These are phyloP conservation scores for Austroboletus niveus DNA, from an alignment of 1,284 basidiomycete species.

Conservation along the genomic window DNA sequence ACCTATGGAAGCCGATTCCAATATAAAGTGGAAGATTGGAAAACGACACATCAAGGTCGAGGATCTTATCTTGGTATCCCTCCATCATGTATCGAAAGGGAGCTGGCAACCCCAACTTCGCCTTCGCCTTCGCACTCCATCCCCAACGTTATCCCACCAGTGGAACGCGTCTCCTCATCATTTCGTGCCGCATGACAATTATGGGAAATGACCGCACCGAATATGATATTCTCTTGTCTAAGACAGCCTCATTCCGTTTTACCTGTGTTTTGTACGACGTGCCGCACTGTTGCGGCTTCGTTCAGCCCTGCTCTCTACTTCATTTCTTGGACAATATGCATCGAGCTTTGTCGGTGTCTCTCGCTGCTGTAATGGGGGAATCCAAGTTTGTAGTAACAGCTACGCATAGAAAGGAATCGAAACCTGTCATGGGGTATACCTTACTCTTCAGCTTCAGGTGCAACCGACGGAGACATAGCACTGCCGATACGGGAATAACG, in stretches of 20 bases:
- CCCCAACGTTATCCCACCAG: neutral
- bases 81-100: constrained; percentile 77
- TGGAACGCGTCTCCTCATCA: constrained; percentile 1
- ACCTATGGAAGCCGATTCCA: constrained; percentile 57
- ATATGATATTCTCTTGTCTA: neutral
- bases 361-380: neutral
- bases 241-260: neutral
- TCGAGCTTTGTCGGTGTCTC: neutral
- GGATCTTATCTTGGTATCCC: constrained; percentile 66
- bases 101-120: constrained; percentile 77
- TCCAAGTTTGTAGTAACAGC: no score
- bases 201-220: neutral
- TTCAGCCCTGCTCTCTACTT: neutral
- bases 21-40: constrained; percentile 61
- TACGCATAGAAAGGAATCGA: no score
- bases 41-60: constrained; percentile 52
- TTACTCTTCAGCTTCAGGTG: no score
- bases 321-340: neutral
- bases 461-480: no score
- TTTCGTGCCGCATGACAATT: constrained; percentile 2
- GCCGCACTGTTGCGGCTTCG: no score
- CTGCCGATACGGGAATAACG: no score
- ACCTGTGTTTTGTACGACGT: neutral
- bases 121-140: constrained; percentile 46
- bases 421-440: no score